phyloP scores from a whole-genome alignment of 352 stramenopile species.

The Phytopythium mirpurense region DNA sequence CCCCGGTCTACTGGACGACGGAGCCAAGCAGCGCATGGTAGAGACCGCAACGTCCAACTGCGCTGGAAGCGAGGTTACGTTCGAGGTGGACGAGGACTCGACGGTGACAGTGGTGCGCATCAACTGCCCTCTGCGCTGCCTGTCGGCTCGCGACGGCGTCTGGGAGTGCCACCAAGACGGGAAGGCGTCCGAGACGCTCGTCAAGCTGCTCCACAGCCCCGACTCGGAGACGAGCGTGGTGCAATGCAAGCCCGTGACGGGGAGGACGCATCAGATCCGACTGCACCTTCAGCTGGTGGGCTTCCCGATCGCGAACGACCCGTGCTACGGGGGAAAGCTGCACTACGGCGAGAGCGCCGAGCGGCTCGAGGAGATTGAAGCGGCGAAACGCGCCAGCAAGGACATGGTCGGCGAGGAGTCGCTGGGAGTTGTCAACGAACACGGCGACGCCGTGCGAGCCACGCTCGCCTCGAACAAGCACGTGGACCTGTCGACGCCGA shows the following conservation, averaged over 20 bases:
- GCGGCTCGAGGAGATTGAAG: slow-evolving; percentile 37
- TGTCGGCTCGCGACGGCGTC: slow-evolving; percentile 76
- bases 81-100: slow-evolving; percentile 23
- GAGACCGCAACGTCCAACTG: slow-evolving; percentile 37
- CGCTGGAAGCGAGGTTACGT: slow-evolving; percentile 43
- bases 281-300: slow-evolving; percentile 93
- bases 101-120: slow-evolving; percentile 41
- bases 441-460: background rate
- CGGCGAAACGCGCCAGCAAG: slow-evolving; percentile 31
- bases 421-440: background rate
- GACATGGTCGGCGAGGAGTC: background rate
- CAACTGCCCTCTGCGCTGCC: slow-evolving; percentile 75
- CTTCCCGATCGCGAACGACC: slow-evolving; percentile 96
- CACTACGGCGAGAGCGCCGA: slow-evolving; percentile 80
- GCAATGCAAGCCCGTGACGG: slow-evolving; percentile 91
- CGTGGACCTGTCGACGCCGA: slow-evolving; percentile 52
- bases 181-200: slow-evolving; percentile 73
- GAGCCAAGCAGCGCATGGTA: slow-evolving; percentile 33
- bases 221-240: slow-evolving; percentile 84
- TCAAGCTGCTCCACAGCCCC: slow-evolving; percentile 45
- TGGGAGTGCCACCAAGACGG: slow-evolving; percentile 81
- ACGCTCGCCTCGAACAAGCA: slow-evolving; percentile 25
- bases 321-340: slow-evolving; percentile 94
- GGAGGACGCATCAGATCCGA: slow-evolving; percentile 97
- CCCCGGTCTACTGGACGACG: slow-evolving; percentile 34